Evolutionary conservation across 1,284 basidiomycete genomes (phyloP), one percentile per base, ranked within the genome.

Genomic region (Heterobasidion irregulare): DNA sequence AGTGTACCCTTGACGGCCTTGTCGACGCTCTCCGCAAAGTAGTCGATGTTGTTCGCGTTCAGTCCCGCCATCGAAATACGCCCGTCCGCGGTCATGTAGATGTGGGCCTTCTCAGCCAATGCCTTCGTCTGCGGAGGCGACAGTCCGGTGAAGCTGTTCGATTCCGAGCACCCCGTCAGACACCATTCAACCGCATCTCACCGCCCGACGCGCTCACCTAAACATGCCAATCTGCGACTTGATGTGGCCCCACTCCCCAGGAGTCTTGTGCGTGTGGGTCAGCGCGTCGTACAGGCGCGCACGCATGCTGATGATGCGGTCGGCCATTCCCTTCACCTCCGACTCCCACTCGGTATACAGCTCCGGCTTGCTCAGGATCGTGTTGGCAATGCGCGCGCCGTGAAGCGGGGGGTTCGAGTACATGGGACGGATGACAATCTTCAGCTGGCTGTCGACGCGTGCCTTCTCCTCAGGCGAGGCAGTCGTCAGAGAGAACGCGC

Each of bases 401-500:
- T 99, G 94, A 49, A 95, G 74, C 16, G 97, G 96, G 54, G 96
- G 97, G 80, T 98, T 98, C 57, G 96, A 99, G 80, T 99, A 99
- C 82, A 98, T 86, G 44, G 96, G 97, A 36, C 97, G 90, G 62
- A 99, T 89, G 63, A 98, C 77, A 65, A 98, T 97, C 81, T 98
- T 98, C 68, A 95, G 72, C 73, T 98, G 97, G 69, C 89, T 92
- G 71, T 94, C 88, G 52, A 96, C 85, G 52, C 94, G 86, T 50
- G 87, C 90, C 70, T 88, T 92, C 72, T 97, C 94, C 61, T 90
- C 91, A 51, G 84, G 75, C 61, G 81, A 82, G 57, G 73, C 70
- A 48, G 83, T 84, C 52, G 89, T 84, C 64, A 98, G 71, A 19
- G 92, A 94, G 80, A 99, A 93, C n/a, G 92, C 89, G 18, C 95